A percentile compares a stretch with the other conserved stretches of the same genome.
Evolutionary conservation across 2,329 filamentous ascomycete genomes (phyloP).

Genomic region (Talaromyces sp.): DNA sequence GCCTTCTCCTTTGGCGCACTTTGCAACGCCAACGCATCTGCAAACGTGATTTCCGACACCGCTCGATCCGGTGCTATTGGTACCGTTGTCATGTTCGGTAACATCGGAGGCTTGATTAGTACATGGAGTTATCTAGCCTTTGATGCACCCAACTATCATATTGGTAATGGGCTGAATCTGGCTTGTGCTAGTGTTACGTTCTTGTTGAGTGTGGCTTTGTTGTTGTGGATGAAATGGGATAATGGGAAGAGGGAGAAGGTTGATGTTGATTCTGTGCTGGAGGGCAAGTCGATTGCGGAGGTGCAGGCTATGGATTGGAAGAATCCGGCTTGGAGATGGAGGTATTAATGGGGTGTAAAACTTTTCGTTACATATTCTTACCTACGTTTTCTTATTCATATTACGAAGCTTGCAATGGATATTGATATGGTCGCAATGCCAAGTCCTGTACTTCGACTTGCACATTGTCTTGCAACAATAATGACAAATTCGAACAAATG

Average conservation of each 20-base stretch:
- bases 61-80: slow-evolving; percentile 58
- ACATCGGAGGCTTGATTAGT: slow-evolving; percentile 66
- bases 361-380: background rate
- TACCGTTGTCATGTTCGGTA: slow-evolving; percentile 69
- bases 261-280: slow-evolving; percentile 57
- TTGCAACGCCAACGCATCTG: slow-evolving; percentile 65
- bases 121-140: slow-evolving; percentile 65
- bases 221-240: slow-evolving; percentile 62
- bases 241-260: slow-evolving; percentile 59
- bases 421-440: background rate
- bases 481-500: background rate
- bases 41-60: slow-evolving; percentile 70
- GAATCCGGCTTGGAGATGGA: slow-evolving; percentile 66
- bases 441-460: background rate
- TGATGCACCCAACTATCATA: slow-evolving; percentile 65
- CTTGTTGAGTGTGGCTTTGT: slow-evolving; percentile 49
- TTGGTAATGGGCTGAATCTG: slow-evolving; percentile 70
- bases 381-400: background rate
- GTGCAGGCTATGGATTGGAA: slow-evolving; percentile 65
- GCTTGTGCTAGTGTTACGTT: slow-evolving; percentile 60
- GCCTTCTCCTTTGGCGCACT: slow-evolving; percentile 69
- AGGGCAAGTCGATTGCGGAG: slow-evolving; percentile 53
- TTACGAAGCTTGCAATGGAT: background rate
- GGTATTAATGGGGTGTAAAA: slow-evolving; percentile 22
- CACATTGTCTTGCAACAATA: background rate